A percentile compares a stretch with the other conserved stretches of the same genome.
Conservation (phyloP, 805 yeast species). For the Diddensiella caesifluorescens region DNA sequence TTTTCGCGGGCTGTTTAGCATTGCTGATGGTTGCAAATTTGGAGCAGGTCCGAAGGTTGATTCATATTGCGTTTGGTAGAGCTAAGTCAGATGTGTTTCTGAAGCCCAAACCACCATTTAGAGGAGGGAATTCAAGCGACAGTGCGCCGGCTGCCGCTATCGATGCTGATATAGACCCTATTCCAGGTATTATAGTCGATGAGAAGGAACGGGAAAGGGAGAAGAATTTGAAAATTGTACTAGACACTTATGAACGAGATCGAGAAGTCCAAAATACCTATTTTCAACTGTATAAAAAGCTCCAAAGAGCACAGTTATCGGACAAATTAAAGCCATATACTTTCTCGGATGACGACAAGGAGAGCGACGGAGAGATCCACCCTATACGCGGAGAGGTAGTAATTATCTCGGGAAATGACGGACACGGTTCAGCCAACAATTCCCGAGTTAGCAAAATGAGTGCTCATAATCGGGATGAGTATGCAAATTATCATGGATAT, state of each 20-base stretch:
- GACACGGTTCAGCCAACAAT: slow-evolving; percentile 15
- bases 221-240: not conserved
- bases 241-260: not conserved
- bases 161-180: no score
- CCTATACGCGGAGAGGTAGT: slow-evolving; percentile 3
- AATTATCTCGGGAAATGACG: slow-evolving; percentile 8
- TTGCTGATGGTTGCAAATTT: no score
- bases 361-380: slow-evolving; percentile 1
- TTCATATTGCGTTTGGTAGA: no score
- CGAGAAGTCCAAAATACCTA: not conserved
- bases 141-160: no score
- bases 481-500: slow-evolving; percentile 32
- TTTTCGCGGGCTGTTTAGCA: no score
- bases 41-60: no score
- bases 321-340: not conserved
- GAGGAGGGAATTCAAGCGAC: no score
- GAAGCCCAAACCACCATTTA: no score
- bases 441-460: slow-evolving; percentile 14
- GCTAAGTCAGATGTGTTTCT: no score
- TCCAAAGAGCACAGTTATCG: not conserved
- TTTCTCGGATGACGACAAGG: slow-evolving; percentile 1
- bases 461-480: slow-evolving; percentile 28
- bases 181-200: no score
- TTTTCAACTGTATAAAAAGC: not conserved
- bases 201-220: not conserved